phyloP scores from a whole-genome alignment of 371 early-diverging fungal genomes.

The Encephalitozoon romaleae region DNA sequence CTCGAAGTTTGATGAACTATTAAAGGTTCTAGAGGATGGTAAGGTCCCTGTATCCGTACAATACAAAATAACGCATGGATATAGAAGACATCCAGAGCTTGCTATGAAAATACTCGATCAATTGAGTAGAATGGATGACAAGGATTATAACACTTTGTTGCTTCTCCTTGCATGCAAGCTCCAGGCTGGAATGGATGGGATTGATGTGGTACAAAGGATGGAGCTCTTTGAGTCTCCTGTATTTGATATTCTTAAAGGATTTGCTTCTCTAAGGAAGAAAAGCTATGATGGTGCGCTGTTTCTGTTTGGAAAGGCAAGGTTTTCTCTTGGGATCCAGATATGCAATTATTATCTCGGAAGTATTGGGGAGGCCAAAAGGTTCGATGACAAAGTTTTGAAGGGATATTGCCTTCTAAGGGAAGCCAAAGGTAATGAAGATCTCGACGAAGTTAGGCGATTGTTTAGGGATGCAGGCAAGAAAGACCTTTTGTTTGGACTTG shows the following conservation, averaged over 20 bases:
- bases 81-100: not conserved
- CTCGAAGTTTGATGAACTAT: not conserved
- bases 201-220: slow-evolving; percentile 4
- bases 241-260: slow-evolving; percentile 36
- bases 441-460: not conserved
- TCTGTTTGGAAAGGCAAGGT: slow-evolving; percentile 31
- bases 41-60: not conserved
- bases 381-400: not conserved
- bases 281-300: slow-evolving; percentile 25
- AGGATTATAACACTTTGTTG: not conserved
- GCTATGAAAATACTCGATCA: slow-evolving; percentile 8
- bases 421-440: not conserved
- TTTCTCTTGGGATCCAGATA: slow-evolving; percentile 31
- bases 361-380: not conserved
- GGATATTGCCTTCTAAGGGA: slow-evolving; percentile 14
- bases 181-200: not conserved
- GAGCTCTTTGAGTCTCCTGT: not conserved
- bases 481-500: slow-evolving; percentile 29
- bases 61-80: slow-evolving; percentile 8
- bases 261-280: slow-evolving; percentile 1
- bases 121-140: not conserved
- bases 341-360: slow-evolving; percentile 26
- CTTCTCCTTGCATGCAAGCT: slow-evolving; percentile 5
- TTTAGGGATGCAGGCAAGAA: not conserved
- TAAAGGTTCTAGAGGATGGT: not conserved